Evolutionary conservation across 2,329 filamentous ascomycete species (phyloP), one percentile per base, ranked within the genome.

Genomic region (Xylariaceae sp.): DNA sequence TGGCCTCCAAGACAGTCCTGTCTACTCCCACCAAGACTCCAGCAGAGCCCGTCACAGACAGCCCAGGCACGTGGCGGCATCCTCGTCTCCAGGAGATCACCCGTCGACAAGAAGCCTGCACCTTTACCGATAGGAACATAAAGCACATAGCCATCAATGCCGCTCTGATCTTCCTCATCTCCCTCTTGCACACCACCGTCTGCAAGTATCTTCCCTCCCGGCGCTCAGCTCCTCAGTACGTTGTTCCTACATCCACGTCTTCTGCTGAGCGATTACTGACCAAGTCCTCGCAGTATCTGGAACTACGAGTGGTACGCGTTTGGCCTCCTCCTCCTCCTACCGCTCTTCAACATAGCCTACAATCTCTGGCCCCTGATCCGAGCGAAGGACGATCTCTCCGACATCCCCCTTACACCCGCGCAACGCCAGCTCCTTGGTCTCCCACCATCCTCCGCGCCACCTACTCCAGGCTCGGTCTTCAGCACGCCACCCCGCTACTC

Each of bases 391-490:
- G 81, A 91, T 57, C 80, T 97, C 57, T 77, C 85, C 69, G 94
- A 99, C 69, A 96, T 99, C 46, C 85, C 93, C 55, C 81, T 99
- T 60, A 97, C 93, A 1, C 86, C 89, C n/a, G 84, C 86, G 12
- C 94, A 97, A 75, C 88, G 93, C 55, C 80, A 86, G 58, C 81
- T 96, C 13, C 83, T 99, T 47, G 92, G 91, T 44, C 82, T 99
- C 3, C 81, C 87, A 38, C 86, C 90, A 2, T 82, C 79, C 53
- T 77, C 79, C 2, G 71, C 74, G 2, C 75, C 81, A 2, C 81
- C 87, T 0, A 88, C 86, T 0, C 86, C 90, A 2, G 79, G 81
- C 48, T 85, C 87, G 40, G 81, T 82, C 51, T 95, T 89, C 71
- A 84, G 87, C 62, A 97, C 93, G 1, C 93, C 93, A 4, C 93